A percentile compares a stretch with the other conserved stretches of the same genome.
These are phyloP conservation scores for Ceratocystis colombiana DNA, from an alignment of 2,329 filamentous ascomycete species.

Conservation along the genomic window DNA sequence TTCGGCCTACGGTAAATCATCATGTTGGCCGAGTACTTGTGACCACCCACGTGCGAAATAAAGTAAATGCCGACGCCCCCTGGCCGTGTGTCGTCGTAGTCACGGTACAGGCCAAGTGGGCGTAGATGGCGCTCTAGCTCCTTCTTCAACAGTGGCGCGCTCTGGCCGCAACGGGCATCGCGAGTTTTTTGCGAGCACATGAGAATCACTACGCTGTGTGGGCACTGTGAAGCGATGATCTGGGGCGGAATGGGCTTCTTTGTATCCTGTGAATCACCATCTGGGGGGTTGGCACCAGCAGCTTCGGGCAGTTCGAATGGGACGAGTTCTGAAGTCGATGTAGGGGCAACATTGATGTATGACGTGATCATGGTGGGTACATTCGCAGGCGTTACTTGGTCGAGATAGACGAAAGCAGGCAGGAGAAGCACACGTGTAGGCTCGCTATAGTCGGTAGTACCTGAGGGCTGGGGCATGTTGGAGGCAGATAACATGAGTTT, in stretches of 20 bases:
- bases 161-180: conserved; percentile 89
- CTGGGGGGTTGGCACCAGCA: conserved; percentile 30
- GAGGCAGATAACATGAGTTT: conserved; percentile 84
- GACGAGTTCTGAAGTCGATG: conserved; percentile 55
- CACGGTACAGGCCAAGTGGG: conserved; percentile 72
- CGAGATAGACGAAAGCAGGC: conserved; percentile 71
- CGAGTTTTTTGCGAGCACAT: conserved; percentile 92
- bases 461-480: conserved; percentile 72
- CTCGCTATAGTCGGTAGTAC: conserved; percentile 50
- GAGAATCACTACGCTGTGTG: conserved; percentile 77
- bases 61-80: conserved; percentile 95
- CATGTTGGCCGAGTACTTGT: conserved; percentile 93
- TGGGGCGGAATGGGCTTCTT: conserved; percentile 14
- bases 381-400: conserved; percentile 67
- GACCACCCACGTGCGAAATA: conserved; percentile 89
- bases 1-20: conserved; percentile 70
- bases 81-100: conserved; percentile 76
- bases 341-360: conserved; percentile 62
- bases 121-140: conserved; percentile 86
- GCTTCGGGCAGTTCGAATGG: conserved; percentile 35
- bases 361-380: conserved; percentile 61
- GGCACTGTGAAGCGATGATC: conserved; percentile 46
- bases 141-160: conserved; percentile 73
- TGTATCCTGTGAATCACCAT: conserved; percentile 29
- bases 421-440: conserved; percentile 76